Percentiles rank a stretch among this genome's conserved stretches.
phyloP scores from a whole-genome alignment of 2,329 filamentous ascomycete species.

The Alternaria rosae region DNA sequence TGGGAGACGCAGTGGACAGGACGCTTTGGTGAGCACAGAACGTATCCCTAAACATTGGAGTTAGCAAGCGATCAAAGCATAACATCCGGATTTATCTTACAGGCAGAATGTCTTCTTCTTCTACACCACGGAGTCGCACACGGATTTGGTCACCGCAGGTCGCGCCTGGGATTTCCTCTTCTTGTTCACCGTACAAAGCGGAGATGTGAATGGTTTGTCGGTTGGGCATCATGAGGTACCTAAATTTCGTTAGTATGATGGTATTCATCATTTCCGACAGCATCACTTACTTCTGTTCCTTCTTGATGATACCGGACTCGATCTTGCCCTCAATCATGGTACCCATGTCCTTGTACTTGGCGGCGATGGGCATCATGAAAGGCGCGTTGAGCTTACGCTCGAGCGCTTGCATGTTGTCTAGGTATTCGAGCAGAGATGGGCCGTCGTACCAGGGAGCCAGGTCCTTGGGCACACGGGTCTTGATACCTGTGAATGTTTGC shows the following conservation, averaged over 20 bases:
- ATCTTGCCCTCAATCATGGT: constrained; percentile 98
- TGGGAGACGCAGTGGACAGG: constrained; percentile 86
- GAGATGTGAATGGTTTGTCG: constrained; percentile 80
- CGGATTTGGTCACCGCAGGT: constrained; percentile 96
- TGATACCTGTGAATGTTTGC: constrained; percentile 85
- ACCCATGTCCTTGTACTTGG: constrained; percentile 97
- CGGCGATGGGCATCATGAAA: constrained; percentile 98
- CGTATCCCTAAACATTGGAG: constrained; percentile 65
- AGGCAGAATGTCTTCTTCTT: constrained; percentile 95
- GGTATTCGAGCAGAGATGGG: constrained; percentile 90
- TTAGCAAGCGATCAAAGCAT: neutral
- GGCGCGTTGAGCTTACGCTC: constrained; percentile 97
- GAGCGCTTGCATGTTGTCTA: constrained; percentile 90
- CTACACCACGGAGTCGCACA: constrained; percentile 88
- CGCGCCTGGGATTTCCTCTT: constrained; percentile 83
- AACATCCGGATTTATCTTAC: constrained; percentile 44
- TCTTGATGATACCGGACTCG: constrained; percentile 67
- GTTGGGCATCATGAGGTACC: constrained; percentile 94
- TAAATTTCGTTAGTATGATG: constrained; percentile 62
- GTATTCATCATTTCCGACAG: neutral
- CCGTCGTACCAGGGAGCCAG: constrained; percentile 84
- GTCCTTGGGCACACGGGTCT: constrained; percentile 78
- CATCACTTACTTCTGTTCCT: constrained; percentile 11
- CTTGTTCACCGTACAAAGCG: constrained; percentile 91
- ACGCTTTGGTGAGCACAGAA: constrained; percentile 92